These are phyloP conservation scores for Aspergillus persii DNA, from an alignment of 2,329 filamentous ascomycete species.

Conservation along the genomic window DNA sequence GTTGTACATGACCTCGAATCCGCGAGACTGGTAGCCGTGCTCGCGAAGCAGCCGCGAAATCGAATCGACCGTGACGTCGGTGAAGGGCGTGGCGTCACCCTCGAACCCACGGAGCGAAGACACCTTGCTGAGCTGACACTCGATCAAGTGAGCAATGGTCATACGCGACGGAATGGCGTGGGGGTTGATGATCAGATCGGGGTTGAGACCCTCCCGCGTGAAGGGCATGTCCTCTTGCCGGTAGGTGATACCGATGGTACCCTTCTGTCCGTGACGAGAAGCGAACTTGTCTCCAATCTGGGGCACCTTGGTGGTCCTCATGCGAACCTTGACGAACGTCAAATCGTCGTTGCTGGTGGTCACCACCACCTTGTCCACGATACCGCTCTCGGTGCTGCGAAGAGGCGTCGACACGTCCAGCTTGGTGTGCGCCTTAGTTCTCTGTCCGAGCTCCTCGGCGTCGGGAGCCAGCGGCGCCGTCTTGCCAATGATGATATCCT, in stretches of 20 bases:
- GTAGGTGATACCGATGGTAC: constrained; percentile 98
- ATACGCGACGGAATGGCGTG: constrained; percentile 99
- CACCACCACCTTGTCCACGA: constrained; percentile 88
- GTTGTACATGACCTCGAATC: constrained; percentile 98
- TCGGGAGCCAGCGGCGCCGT: constrained; percentile 92
- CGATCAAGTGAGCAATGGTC: constrained; percentile 99
- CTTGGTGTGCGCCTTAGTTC: constrained; percentile 86
- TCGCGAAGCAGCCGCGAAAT: constrained; percentile 82
- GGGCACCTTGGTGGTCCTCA: constrained; percentile 94
- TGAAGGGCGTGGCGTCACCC: constrained; percentile 96
- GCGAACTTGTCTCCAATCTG: constrained; percentile 99
- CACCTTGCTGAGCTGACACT: constrained; percentile 96
- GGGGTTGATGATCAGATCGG: constrained; percentile 97
- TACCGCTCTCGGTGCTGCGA: constrained; percentile 93
- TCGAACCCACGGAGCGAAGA: constrained; percentile 90
- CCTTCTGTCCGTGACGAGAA: constrained; percentile 98
- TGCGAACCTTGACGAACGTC: constrained; percentile 95
- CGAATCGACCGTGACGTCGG: constrained; percentile 92
- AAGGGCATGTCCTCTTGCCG: constrained; percentile 99
- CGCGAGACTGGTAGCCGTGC: constrained; percentile 93
- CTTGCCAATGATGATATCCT: constrained; percentile 99
- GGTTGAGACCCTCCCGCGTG: constrained; percentile 82
- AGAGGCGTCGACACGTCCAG: constrained; percentile 94
- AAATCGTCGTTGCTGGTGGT: constrained; percentile 94
- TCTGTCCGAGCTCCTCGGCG: constrained; percentile 87